Evolutionary conservation across 495 filamentous ascomycete genomes (phyloP), one percentile per base, ranked within the genome.

Genomic region (Chaetomium fimeti): DNA sequence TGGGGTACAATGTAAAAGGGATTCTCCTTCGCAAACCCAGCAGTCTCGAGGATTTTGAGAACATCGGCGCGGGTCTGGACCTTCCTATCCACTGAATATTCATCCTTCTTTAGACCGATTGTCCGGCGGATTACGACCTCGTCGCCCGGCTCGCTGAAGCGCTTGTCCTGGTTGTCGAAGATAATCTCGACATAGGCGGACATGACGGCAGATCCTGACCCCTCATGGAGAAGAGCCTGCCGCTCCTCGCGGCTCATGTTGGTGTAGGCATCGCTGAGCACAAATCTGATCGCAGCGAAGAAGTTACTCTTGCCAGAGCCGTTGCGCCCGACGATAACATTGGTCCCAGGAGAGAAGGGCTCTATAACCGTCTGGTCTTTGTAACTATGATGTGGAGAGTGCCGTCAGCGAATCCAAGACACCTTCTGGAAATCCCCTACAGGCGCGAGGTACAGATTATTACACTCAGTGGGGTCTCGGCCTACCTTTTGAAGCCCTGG

Each of bases 261-360:
- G 24, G 90, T 93, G 77, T 99, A 99, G 60, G 91, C 92, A 88
- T 98, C 92, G 75, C 93, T 94, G 65, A 99, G 88, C 27, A 97
- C 94, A 75, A 99, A 99, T 24, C 93, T 93, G 79, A 99, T 97
- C 36, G 94, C 94, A 48, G 93, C 94, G 77, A 99, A 99, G 85
- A 99, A 99, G 80, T 99, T 99, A 75, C 92, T 96, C 82, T 99
- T 99, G 70, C 94, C 94, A 3, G 94, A 97, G 66, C 94, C 94
- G 84, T 99, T 99, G 77, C 94, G 94, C 62, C 94, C 94, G 69
- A 99, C 94, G 71, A 99, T 97, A 61, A 99, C 91, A 84, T 99
- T 99, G 79, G 92, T 92, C 73, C 94, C 94, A 9, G 94, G 91
- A 12, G 93, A 97, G 77, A 99, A 99, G 58, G 94, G 93, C 72